These are phyloP conservation scores for Diaporthe sp. DNA, from an alignment of 2,329 filamentous ascomycete species.

Conservation along the genomic window DNA sequence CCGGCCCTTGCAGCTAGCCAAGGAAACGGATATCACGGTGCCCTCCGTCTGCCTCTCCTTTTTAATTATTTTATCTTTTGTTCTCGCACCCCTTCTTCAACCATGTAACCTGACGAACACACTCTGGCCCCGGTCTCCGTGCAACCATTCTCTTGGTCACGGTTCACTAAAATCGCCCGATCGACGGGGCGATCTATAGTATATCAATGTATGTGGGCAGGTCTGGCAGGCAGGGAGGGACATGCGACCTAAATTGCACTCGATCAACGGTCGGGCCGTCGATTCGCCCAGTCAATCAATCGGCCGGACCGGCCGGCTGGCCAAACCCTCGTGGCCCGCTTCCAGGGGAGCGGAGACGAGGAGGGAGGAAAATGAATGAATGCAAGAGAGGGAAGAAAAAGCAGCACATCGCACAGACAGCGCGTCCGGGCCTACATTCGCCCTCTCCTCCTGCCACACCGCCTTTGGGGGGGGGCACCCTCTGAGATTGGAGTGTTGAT, in stretches of 20 bases:
- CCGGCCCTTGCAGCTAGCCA: not conserved
- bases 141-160: not conserved
- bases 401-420: slow-evolving; percentile 19
- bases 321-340: slow-evolving; percentile 19
- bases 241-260: not conserved
- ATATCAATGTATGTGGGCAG: not conserved
- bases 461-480: slow-evolving; percentile 7
- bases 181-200: not conserved
- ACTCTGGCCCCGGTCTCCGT: not conserved
- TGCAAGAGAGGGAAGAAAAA: not conserved
- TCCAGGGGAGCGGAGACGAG: slow-evolving; percentile 24
- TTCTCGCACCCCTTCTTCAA: not conserved
- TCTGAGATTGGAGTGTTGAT: not conserved
- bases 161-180: slow-evolving; percentile 10
- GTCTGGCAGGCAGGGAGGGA: not conserved
- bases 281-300: not conserved
- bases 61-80: not conserved
- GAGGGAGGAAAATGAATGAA: not conserved
- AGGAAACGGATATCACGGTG: not conserved
- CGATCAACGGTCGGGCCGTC: slow-evolving; percentile 9
- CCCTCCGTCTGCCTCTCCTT: not conserved
- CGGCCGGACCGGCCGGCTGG: not conserved
- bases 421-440: not conserved
- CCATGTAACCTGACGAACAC: slow-evolving; percentile 19
- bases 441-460: not conserved